These are phyloP conservation scores for Sporothrix dimorphospora DNA, from an alignment of 2,329 filamentous ascomycete genomes.

Conservation along the genomic window DNA sequence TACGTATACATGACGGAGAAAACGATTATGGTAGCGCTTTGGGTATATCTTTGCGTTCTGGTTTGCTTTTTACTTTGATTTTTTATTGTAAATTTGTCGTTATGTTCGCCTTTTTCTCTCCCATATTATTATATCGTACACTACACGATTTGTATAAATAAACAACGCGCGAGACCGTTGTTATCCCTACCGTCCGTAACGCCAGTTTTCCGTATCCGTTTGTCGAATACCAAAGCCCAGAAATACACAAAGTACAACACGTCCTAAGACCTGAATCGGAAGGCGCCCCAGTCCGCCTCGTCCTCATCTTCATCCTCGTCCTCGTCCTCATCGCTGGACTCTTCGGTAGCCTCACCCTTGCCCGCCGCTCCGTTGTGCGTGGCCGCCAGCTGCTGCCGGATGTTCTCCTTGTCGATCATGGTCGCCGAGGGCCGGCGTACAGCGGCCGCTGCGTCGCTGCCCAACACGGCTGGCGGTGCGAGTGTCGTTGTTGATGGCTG, in stretches of 20 bases:
- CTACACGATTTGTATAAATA: background rate
- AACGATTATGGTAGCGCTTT: background rate
- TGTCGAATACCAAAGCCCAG: too few species aligned
- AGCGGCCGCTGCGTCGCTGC: constrained; percentile 23
- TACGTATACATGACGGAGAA: background rate
- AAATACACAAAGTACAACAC: background rate
- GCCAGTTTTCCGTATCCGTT: constrained; percentile 9
- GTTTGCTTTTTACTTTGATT: background rate
- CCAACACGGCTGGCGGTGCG: background rate
- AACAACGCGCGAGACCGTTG: background rate
- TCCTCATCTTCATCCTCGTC: constrained; percentile 51
- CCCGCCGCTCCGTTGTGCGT: constrained; percentile 40
- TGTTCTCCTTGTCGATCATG: constrained; percentile 28
- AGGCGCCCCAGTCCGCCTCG: constrained; percentile 63
- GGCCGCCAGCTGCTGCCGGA: constrained; percentile 35
- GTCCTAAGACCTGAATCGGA: constrained; percentile 47
- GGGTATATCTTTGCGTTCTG: background rate
- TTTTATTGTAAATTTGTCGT: background rate
- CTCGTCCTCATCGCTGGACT: constrained; percentile 46
- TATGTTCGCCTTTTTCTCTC: background rate
- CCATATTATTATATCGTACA: constrained; percentile 1
- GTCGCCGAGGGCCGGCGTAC: constrained; percentile 30
- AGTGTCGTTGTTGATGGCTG: background rate
- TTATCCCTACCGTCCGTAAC: constrained; percentile 5
- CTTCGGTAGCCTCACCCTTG: constrained; percentile 48